These are phyloP conservation scores for Paramecium pentaurelia DNA, from an alignment of 73 alveolate genomes.

Conservation along the genomic window DNA sequence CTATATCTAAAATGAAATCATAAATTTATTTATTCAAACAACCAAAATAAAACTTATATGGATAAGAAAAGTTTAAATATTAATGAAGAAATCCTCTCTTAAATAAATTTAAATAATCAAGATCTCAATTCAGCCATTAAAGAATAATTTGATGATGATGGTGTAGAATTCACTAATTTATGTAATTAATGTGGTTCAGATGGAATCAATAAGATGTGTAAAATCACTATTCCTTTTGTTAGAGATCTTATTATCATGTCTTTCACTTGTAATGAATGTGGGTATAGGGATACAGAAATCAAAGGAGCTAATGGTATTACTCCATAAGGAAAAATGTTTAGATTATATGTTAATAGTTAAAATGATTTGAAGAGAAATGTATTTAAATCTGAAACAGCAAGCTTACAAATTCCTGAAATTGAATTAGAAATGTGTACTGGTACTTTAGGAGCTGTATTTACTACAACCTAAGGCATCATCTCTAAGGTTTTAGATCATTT, in stretches of 20 bases:
- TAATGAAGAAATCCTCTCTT: not conserved
- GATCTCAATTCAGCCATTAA: not conserved
- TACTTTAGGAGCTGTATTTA: conserved; percentile 84
- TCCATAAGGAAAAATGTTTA: conserved; percentile 79
- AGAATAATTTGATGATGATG: conserved; percentile 63
- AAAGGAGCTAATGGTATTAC: conserved; percentile 95
- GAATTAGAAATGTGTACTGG: conserved; percentile 88
- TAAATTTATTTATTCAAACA: not conserved
- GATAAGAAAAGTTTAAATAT: not conserved
- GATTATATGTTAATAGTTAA: conserved; percentile 65
- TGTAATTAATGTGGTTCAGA: conserved; percentile 67
- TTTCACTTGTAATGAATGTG: conserved; percentile 87
- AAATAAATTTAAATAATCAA: not conserved
- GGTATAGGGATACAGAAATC: conserved; percentile 79
- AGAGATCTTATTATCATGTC: conserved; percentile 91
- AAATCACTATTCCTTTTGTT: conserved; percentile 85
- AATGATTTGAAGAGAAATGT: conserved; percentile 87
- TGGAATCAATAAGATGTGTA: conserved; percentile 76
- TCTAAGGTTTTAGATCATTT: conserved; percentile 73
- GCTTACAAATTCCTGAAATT: conserved; percentile 87
- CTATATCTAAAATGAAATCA: not conserved
- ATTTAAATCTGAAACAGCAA: conserved; percentile 84
- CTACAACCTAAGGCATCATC: conserved; percentile 92
- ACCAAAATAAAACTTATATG: not conserved
- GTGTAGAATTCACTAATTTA: conserved; percentile 40